Percentiles rank a stretch among this genome's conserved stretches.
phyloP scores from a whole-genome alignment of 192 early-diverging fungal species.

The Pilobolus umbonatus region DNA sequence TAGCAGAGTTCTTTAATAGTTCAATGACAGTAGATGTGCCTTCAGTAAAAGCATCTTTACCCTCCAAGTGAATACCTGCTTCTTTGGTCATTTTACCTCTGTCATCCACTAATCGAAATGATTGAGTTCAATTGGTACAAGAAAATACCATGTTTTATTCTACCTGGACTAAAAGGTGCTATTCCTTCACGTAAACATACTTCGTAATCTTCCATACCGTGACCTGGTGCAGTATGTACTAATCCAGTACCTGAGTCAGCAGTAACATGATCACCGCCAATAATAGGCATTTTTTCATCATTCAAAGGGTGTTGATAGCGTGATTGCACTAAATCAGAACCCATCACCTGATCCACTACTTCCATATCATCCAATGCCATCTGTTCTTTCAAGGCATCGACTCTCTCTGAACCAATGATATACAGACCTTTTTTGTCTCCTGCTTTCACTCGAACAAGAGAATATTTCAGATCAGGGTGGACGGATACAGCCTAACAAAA shows the following conservation, averaged over 20 bases:
- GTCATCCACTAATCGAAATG: conserved; percentile 47
- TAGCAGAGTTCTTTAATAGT: conserved; percentile 33
- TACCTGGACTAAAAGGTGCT: conserved; percentile 55
- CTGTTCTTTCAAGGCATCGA: conserved; percentile 34
- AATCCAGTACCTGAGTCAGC: conserved; percentile 71
- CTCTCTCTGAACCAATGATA: conserved; percentile 41
- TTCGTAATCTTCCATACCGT: conserved; percentile 83
- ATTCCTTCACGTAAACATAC: conserved; percentile 50
- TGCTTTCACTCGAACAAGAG: conserved; percentile 34
- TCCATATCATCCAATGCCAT: conserved; percentile 19
- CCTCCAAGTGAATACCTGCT: conserved; percentile 54
- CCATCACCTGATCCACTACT: conserved; percentile 26
- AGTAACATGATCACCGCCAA: conserved; percentile 63
- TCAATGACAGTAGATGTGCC: conserved; percentile 57
- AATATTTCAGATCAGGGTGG: conserved; percentile 59
- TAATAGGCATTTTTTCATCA: conserved; percentile 43
- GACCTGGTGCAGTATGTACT: conserved; percentile 80
- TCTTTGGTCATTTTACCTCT: conserved; percentile 64
- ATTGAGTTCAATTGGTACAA: background rate
- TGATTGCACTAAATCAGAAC: conserved; percentile 49
- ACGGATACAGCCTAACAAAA: conserved; percentile 64
- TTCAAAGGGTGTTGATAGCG: conserved; percentile 54
- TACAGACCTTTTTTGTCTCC: conserved; percentile 21
- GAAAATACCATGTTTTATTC: background rate
- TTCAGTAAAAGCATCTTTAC: conserved; percentile 53